These are phyloP conservation scores for Chlorella vulgaris DNA, from an alignment of 139 green algal genomes.

Conservation along the genomic window DNA sequence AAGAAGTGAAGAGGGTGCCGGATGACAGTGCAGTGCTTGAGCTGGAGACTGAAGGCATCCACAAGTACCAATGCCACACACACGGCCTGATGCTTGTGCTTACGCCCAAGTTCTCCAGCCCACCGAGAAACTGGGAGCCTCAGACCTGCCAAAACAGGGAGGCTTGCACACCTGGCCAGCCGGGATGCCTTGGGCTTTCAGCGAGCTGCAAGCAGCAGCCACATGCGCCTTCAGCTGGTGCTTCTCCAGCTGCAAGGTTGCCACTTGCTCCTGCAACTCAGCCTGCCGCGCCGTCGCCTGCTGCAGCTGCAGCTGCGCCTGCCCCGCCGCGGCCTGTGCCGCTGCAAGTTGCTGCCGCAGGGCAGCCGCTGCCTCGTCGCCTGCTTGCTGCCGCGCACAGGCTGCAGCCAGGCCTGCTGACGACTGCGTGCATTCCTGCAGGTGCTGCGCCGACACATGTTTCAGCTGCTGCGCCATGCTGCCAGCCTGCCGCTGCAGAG, in stretches of 20 bases:
- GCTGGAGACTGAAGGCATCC: too few relatives aligned
- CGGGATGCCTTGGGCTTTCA: slow-evolving; percentile 24
- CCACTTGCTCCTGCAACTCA: not conserved
- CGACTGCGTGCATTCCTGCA: not conserved
- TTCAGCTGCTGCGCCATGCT: too few relatives aligned
- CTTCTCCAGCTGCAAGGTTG: not conserved
- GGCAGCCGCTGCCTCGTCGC: not conserved
- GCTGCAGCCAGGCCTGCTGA: not conserved
- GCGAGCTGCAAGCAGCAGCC: not conserved
- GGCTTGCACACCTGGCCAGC: not conserved
- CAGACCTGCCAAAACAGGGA: too few relatives aligned
- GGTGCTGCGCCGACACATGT: too few relatives aligned
- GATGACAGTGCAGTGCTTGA: too few relatives aligned
- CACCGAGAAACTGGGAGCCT: too few relatives aligned
- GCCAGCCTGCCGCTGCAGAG: slow-evolving; percentile 6
- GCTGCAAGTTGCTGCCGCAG: slow-evolving; percentile 9
- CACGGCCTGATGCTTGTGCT: too few relatives aligned
- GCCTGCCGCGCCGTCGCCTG: not conserved
- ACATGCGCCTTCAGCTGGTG: slow-evolving; percentile 20
- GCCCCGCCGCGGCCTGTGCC: not conserved
- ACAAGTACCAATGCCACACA: too few relatives aligned
- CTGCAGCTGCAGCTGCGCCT: not conserved
- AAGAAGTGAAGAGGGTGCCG: too few relatives aligned
- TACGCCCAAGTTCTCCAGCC: too few relatives aligned
- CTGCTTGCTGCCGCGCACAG: not conserved